phyloP scores from a whole-genome alignment of 2,329 filamentous ascomycete species.

The Helotiales sp. region DNA sequence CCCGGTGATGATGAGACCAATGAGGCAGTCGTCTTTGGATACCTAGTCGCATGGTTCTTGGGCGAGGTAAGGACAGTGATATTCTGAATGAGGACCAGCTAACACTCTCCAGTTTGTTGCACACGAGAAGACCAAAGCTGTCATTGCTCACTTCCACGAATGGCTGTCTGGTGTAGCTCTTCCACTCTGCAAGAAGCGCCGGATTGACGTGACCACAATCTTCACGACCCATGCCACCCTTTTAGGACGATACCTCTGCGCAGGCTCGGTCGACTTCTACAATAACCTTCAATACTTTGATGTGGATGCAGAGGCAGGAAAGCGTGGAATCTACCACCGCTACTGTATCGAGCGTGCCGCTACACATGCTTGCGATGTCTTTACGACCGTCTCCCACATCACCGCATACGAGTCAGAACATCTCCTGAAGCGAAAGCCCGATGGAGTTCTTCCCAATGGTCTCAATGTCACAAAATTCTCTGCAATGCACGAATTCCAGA shows the following conservation, averaged over 20 bases:
- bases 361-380: slow-evolving; percentile 90
- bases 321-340: slow-evolving; percentile 96
- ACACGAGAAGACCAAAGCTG: slow-evolving; percentile 86
- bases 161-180: slow-evolving; percentile 95
- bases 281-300: slow-evolving; percentile 98
- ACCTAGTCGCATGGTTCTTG: slow-evolving; percentile 95
- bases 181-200: slow-evolving; percentile 87
- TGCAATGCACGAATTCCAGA: slow-evolving; percentile 98
- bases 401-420: slow-evolving; percentile 98
- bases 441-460: slow-evolving; percentile 93
- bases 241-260: slow-evolving; percentile 92
- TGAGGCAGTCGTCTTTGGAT: slow-evolving; percentile 96
- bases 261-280: slow-evolving; percentile 97
- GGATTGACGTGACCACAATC: slow-evolving; percentile 95
- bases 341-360: slow-evolving; percentile 97
- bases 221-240: slow-evolving; percentile 98
- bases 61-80: slow-evolving; percentile 71
- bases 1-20: slow-evolving; percentile 93
- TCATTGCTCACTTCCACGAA: slow-evolving; percentile 98
- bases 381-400: slow-evolving; percentile 98
- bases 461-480: slow-evolving; percentile 99
- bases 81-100: slow-evolving; percentile 2
- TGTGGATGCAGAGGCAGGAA: slow-evolving; percentile 93
- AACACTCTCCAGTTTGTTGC: slow-evolving; percentile 71
- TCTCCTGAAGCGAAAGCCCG: slow-evolving; percentile 93